Evolutionary conservation across 2,329 filamentous ascomycete genomes (phyloP).

Genomic region (Atkinsonella texensis): DNA sequence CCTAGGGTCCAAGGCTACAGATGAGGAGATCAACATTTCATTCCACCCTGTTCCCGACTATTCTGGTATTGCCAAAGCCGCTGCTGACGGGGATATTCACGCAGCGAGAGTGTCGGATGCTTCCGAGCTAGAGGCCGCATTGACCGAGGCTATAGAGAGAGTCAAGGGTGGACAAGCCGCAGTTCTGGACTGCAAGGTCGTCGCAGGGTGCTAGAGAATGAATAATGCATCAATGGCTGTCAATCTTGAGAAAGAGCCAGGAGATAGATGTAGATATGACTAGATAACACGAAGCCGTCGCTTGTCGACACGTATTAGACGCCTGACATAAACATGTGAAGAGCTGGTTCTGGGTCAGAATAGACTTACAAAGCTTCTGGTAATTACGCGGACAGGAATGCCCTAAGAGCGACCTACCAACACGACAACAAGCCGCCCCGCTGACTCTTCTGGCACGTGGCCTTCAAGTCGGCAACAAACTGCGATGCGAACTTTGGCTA

Average conservation of each 20-base stretch:
- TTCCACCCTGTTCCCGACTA: slow-evolving; percentile 48
- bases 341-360: no score
- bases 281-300: background rate
- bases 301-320: no score
- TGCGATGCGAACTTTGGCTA: background rate
- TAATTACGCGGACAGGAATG: no score
- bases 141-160: slow-evolving; percentile 37
- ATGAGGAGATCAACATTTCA: slow-evolving; percentile 51
- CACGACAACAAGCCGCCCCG: no score
- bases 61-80: slow-evolving; percentile 47
- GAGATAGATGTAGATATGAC: background rate
- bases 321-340: no score
- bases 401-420: no score
- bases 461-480: no score
- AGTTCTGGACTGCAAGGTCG: slow-evolving; percentile 42
- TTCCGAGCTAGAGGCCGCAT: slow-evolving; percentile 31
- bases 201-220: slow-evolving; percentile 25
- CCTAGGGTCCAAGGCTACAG: slow-evolving; percentile 39
- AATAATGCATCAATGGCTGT: no score
- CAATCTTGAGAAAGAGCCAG: background rate
- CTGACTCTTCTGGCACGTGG: no score
- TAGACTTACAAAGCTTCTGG: no score
- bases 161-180: slow-evolving; percentile 39
- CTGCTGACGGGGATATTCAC: slow-evolving; percentile 40
- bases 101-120: slow-evolving; percentile 35